A percentile compares a stretch with the other conserved stretches of the same genome.
Evolutionary conservation across 176 grass and related monocot genomes (phyloP).

Genomic region (Triticum urartu): DNA sequence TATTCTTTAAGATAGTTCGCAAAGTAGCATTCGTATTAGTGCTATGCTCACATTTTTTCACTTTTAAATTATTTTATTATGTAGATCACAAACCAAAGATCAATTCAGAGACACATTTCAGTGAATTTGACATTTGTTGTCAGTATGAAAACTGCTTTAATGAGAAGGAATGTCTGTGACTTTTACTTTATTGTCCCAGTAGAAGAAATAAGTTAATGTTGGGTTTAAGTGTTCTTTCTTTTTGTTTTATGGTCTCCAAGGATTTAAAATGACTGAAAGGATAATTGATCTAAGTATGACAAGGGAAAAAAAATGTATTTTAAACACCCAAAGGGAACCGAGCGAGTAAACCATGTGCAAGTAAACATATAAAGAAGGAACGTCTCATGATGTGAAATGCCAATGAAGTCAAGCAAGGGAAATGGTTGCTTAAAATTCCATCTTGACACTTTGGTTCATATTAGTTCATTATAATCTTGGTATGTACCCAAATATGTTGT

Average conservation of each 20-base stretch:
- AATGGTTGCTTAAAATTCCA: background rate
- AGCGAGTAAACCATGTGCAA: background rate
- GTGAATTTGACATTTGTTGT: background rate
- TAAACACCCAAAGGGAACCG: background rate
- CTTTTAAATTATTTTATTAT: background rate
- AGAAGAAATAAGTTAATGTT: background rate
- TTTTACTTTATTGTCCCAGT: conserved; percentile 1
- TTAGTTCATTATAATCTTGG: background rate
- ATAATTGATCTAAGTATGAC: background rate
- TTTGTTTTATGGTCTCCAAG: background rate
- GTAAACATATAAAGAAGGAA: no score
- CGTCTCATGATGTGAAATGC: background rate
- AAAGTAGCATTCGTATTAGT: background rate
- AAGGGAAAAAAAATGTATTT: background rate
- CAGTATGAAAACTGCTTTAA: background rate
- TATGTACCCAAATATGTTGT: background rate
- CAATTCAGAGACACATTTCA: background rate
- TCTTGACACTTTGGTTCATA: background rate
- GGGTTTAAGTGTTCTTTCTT: background rate
- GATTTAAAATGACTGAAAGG: background rate
- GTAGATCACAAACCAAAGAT: background rate
- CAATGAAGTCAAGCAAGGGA: background rate
- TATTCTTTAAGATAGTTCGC: background rate
- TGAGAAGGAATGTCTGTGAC: background rate
- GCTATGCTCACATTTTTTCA: background rate